Conservation (phyloP, 1,284 basidiomycete genomes). For the Vanrija sp. region DNA sequence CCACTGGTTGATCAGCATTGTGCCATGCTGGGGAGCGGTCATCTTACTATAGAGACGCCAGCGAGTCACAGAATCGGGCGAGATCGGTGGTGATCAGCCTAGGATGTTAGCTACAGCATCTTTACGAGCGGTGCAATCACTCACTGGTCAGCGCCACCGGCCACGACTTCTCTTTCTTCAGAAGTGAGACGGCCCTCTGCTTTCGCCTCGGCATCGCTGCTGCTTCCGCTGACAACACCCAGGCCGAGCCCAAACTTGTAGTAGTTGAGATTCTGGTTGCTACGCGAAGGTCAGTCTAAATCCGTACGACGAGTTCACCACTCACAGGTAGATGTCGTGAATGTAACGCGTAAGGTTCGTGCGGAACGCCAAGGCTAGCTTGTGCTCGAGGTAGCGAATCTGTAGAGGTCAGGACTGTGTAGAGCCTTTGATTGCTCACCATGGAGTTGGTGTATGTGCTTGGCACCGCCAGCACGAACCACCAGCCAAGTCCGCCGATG, state of each 20-base stretch:
- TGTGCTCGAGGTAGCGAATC: constrained; percentile 89
- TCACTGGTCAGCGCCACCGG: constrained; percentile 70
- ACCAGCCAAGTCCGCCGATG: constrained; percentile 72
- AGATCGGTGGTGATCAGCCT: constrained; percentile 88
- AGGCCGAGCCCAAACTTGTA: constrained; percentile 53
- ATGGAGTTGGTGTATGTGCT: constrained; percentile 95
- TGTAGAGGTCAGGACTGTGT: constrained; percentile 34
- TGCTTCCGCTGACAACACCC: constrained; percentile 29
- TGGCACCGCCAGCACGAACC: constrained; percentile 87
- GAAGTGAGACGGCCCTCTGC: too few relatives aligned
- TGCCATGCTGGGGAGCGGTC: background rate
- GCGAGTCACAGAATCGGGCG: constrained; percentile 80
- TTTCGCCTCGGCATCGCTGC: too few relatives aligned
- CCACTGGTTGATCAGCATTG: constrained; percentile 51
- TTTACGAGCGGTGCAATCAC: constrained; percentile 12
- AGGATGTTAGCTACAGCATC: constrained; percentile 24
- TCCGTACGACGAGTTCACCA: background rate
- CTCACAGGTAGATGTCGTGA: constrained; percentile 83
- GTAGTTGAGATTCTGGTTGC: constrained; percentile 53
- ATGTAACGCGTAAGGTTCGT: constrained; percentile 87
- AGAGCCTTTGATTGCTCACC: constrained; percentile 52
- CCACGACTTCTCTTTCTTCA: constrained; percentile 12
- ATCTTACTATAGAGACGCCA: constrained; percentile 77
- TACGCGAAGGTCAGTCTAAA: constrained; percentile 6
- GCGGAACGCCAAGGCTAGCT: constrained; percentile 76